Conservation (phyloP, 768 basidiomycete species). For the Lactarius tabidus region DNA sequence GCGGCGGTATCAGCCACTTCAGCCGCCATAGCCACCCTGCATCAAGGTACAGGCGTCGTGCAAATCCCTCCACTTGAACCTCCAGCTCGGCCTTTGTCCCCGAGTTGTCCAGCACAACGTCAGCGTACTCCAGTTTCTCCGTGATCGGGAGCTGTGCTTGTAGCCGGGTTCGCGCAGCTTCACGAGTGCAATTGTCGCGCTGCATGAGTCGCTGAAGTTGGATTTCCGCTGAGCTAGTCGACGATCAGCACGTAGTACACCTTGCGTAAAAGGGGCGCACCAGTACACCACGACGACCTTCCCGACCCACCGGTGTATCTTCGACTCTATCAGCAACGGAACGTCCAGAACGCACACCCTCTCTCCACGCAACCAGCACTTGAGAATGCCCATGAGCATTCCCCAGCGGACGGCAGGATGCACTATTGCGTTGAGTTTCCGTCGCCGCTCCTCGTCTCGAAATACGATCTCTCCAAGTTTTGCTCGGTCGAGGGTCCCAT, state of each 20-base stretch:
- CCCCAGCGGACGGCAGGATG: constrained; percentile 85
- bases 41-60: constrained; percentile 39
- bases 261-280: constrained; percentile 39
- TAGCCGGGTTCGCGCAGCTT: constrained; percentile 71
- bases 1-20: constrained; percentile 59
- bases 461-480: constrained; percentile 85
- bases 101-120: constrained; percentile 85
- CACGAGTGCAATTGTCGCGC: constrained; percentile 61
- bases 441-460: constrained; percentile 65
- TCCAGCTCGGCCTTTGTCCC: constrained; percentile 67
- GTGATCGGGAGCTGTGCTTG: constrained; percentile 76
- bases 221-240: constrained; percentile 67
- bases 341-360: constrained; percentile 84
- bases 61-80: constrained; percentile 45
- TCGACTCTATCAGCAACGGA: constrained; percentile 86
- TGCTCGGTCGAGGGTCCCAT: constrained; percentile 77
- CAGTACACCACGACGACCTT: constrained; percentile 88
- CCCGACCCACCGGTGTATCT: constrained; percentile 79
- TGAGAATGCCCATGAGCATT: constrained; percentile 67
- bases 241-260: not conserved
- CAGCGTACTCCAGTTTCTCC: constrained; percentile 80
- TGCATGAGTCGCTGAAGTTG: constrained; percentile 81
- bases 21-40: constrained; percentile 57
- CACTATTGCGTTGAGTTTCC: constrained; percentile 74
- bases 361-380: constrained; percentile 73